Percentiles rank a stretch among this genome's conserved stretches.
Evolutionary conservation across 2,329 filamentous ascomycete species (phyloP).

Genomic region (Paecilomyces fulvus): DNA sequence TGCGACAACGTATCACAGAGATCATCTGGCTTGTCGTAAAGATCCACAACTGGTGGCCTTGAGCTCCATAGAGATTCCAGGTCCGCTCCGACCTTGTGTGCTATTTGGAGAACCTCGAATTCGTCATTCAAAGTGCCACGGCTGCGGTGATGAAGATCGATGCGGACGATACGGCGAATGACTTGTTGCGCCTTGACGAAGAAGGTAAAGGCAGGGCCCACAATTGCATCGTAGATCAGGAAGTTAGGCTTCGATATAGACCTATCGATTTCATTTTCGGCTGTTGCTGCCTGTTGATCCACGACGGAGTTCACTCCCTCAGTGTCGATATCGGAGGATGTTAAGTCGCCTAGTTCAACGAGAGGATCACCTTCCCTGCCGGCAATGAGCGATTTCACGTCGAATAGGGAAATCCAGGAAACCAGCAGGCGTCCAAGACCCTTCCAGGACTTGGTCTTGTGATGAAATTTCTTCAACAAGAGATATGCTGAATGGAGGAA

Average conservation of each 20-base stretch:
- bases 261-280: conserved; percentile 9
- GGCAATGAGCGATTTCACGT: conserved; percentile 27
- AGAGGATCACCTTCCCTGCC: conserved; percentile 28
- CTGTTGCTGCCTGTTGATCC: conserved; percentile 3
- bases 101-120: conserved; percentile 30
- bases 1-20: conserved; percentile 17
- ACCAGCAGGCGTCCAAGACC: conserved; percentile 20
- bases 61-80: conserved; percentile 26
- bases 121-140: conserved; percentile 30
- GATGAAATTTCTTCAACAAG: conserved; percentile 20
- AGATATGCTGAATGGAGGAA: conserved; percentile 24
- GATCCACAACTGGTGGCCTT: conserved; percentile 23
- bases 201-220: conserved; percentile 24
- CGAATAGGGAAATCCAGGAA: conserved; percentile 26
- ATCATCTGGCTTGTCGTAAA: conserved; percentile 20
- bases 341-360: conserved; percentile 17
- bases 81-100: conserved; percentile 27
- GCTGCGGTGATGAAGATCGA: conserved; percentile 30
- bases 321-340: conserved; percentile 3
- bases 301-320: not conserved
- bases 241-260: conserved; percentile 19
- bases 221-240: conserved; percentile 23
- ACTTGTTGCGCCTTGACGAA: conserved; percentile 26
- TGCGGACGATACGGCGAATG: conserved; percentile 24
- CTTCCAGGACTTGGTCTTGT: conserved; percentile 19